Evolutionary conservation across 1,139 yeast genomes (phyloP).

Genomic region (Saccharomyces pastorianus): DNA sequence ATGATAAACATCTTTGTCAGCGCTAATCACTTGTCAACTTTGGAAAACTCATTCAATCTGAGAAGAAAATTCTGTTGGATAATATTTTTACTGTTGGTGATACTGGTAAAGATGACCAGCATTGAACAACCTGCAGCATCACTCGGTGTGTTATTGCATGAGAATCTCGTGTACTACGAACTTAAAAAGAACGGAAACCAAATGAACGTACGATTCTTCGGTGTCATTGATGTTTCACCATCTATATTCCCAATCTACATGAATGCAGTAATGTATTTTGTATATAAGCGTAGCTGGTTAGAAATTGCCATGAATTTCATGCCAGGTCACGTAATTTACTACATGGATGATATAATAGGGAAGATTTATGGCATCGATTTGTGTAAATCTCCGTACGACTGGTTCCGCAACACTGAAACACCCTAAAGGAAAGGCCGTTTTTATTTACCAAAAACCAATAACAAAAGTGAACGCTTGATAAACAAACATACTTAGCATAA

Average conservation of each 20-base stretch:
- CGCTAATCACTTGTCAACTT: constrained; percentile 18
- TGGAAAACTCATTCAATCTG: constrained; percentile 23
- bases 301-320: constrained; percentile 23
- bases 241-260: constrained; percentile 19
- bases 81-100: constrained; percentile 11
- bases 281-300: constrained; percentile 12
- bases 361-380: constrained; percentile 24
- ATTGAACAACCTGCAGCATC: constrained; percentile 25
- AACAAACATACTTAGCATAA: neutral
- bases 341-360: constrained; percentile 21
- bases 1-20: constrained; percentile 20
- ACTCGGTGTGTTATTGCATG: constrained; percentile 22
- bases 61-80: constrained; percentile 25
- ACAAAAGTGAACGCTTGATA: neutral
- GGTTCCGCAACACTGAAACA: constrained; percentile 11
- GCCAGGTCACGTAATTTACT: constrained; percentile 27
- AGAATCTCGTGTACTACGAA: constrained; percentile 25
- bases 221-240: constrained; percentile 18
- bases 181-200: constrained; percentile 19
- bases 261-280: constrained; percentile 17
- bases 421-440: constrained; percentile 2
- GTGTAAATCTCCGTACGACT: constrained; percentile 24
- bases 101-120: constrained; percentile 18
- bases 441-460: neutral
- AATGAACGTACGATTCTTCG: constrained; percentile 16